A percentile compares a stretch with the other conserved stretches of the same genome.
These are phyloP conservation scores for Fraxinus platypoda DNA, from an alignment of 305 asterid genomes.

Conservation along the genomic window DNA sequence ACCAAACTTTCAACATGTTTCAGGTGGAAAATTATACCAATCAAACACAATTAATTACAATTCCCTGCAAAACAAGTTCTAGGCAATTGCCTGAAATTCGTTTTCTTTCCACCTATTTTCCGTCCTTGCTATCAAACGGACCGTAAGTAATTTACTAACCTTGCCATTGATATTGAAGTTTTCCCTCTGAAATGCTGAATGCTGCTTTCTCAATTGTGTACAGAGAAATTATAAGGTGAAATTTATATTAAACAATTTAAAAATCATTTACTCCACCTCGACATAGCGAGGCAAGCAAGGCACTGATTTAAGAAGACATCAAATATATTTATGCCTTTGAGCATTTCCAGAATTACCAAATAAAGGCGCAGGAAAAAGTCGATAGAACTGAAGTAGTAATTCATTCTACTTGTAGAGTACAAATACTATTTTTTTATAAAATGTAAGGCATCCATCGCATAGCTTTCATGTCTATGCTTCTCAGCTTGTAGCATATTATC, in stretches of 20 bases:
- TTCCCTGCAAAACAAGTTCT: no score
- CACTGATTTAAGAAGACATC: not conserved
- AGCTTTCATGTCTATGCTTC: constrained; percentile 15
- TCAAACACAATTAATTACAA: no score
- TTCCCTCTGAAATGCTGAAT: not conserved
- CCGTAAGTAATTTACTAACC: not conserved
- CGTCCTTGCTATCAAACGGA: no score
- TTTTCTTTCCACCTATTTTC: no score
- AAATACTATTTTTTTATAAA: constrained; percentile 28
- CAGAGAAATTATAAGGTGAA: not conserved
- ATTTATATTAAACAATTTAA: not conserved
- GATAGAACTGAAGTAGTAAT: not conserved
- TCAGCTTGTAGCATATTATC: not conserved
- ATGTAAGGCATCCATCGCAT: constrained; percentile 18
- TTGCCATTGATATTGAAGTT: not conserved
- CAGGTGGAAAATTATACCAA: no score
- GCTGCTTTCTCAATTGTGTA: not conserved
- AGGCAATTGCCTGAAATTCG: no score
- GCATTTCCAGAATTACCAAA: not conserved
- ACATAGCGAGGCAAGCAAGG: not conserved
- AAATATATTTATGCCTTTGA: not conserved
- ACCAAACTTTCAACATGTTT: no score
- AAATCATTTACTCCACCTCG: not conserved
- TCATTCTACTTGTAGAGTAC: not conserved
- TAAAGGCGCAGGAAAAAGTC: not conserved